A percentile compares a stretch with the other conserved stretches of the same genome.
Evolutionary conservation across 2,329 filamentous ascomycete species (phyloP).

Genomic region (Colletotrichum eleusines): DNA sequence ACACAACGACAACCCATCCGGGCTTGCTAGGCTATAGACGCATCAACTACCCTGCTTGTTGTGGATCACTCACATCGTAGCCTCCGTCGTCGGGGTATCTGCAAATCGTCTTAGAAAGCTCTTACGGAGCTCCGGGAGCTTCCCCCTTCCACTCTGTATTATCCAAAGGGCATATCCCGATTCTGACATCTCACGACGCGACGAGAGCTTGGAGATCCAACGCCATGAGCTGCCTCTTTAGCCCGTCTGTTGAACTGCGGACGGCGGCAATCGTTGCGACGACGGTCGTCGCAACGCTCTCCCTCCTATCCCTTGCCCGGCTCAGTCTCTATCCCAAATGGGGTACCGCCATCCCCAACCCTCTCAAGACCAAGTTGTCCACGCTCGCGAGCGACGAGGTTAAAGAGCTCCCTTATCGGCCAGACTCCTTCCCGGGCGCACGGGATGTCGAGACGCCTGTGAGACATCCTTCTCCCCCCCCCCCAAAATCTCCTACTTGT

Average conservation of each 20-base stretch:
- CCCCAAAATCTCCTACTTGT: constrained; percentile 26
- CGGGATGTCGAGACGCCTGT: constrained; percentile 79
- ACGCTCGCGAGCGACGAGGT: constrained; percentile 52
- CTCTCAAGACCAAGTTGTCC: constrained; percentile 57
- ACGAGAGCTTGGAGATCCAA: neutral
- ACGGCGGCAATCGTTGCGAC: constrained; percentile 53
- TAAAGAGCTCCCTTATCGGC: constrained; percentile 66
- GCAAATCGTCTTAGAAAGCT: neutral
- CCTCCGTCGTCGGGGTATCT: neutral
- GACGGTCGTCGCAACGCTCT: constrained; percentile 57
- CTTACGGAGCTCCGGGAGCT: neutral
- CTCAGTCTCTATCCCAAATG: constrained; percentile 55
- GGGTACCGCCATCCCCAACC: constrained; percentile 57
- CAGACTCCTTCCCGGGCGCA: constrained; percentile 77
- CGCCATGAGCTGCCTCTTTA: constrained; percentile 48
- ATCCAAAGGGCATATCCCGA: neutral
- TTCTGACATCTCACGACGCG: neutral
- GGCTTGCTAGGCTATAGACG: neutral
- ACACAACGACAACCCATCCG: neutral
- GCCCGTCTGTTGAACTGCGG: constrained; percentile 44
- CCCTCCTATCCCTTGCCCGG: constrained; percentile 52
- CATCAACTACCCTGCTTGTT: neutral
- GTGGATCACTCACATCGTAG: neutral
- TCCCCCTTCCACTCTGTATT: neutral
- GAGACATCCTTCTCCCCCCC: constrained; percentile 43